phyloP scores from a whole-genome alignment of 2,329 filamentous ascomycete species.

The Hymenotorrendiella dingleyae region DNA sequence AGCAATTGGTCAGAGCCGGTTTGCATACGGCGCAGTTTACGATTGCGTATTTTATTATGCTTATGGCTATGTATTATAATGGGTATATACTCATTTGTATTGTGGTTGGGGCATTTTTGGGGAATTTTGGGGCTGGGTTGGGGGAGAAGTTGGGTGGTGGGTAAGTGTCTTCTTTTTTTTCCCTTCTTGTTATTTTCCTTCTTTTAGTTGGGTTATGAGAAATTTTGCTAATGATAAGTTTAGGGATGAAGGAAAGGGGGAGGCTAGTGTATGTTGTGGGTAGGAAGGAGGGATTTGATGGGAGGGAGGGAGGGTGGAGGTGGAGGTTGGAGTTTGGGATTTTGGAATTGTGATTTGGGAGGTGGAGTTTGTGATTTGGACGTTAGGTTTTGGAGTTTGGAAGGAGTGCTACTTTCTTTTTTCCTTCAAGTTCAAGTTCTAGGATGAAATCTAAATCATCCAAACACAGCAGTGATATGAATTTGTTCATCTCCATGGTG shows the following conservation, averaged over 20 bases:
- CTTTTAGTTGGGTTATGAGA: not conserved
- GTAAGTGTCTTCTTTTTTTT: not conserved
- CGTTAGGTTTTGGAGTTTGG: too few relatives aligned
- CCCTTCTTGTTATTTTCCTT: not conserved
- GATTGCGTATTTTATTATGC: slow-evolving; percentile 75
- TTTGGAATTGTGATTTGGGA: too few relatives aligned
- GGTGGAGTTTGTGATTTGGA: too few relatives aligned
- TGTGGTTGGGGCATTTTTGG: slow-evolving; percentile 68
- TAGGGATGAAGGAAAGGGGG: not conserved
- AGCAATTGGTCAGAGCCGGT: slow-evolving; percentile 61
- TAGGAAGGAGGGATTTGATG: too few relatives aligned
- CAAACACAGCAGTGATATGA: too few relatives aligned
- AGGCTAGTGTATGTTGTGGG: too few relatives aligned
- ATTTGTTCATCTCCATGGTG: too few relatives aligned
- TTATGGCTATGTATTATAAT: slow-evolving; percentile 57
- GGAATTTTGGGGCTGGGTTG: slow-evolving; percentile 68
- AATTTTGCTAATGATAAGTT: not conserved
- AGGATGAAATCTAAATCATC: too few relatives aligned
- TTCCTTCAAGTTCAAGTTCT: too few relatives aligned
- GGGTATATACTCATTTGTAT: slow-evolving; percentile 78
- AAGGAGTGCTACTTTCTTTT: too few relatives aligned
- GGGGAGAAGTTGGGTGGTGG: slow-evolving; percentile 45
- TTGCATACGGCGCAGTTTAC: slow-evolving; percentile 68
- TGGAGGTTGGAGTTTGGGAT: too few relatives aligned
- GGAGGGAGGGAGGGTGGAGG: too few relatives aligned